phyloP scores from a whole-genome alignment of 768 basidiomycete species.

The Kockovaella imperatae region DNA sequence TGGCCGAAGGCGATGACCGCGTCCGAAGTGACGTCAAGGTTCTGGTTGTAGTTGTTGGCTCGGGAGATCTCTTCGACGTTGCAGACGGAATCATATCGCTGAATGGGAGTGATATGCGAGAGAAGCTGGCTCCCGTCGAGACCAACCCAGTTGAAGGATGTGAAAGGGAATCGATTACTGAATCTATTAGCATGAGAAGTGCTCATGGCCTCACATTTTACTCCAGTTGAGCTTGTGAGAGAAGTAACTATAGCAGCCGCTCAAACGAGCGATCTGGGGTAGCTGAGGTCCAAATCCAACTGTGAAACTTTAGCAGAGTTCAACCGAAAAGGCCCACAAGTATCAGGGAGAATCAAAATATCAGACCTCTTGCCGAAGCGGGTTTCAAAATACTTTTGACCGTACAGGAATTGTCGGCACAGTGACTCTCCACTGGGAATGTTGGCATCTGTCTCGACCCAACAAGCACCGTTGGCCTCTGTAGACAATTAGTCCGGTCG shows the following conservation, averaged over 20 bases:
- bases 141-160: conserved; percentile 85
- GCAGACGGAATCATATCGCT: conserved; percentile 64
- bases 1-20: conserved; percentile 92
- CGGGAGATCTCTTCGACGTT: conserved; percentile 73
- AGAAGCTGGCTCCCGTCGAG: conserved; percentile 88
- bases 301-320: background rate
- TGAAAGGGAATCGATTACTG: conserved; percentile 62
- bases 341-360: conserved; percentile 40
- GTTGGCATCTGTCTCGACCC: conserved; percentile 62
- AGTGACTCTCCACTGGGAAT: conserved; percentile 92
- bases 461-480: no score
- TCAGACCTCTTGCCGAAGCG: conserved; percentile 44
- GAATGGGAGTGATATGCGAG: conserved; percentile 94
- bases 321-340: no score
- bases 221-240: background rate
- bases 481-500: no score
- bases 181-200: background rate
- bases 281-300: background rate
- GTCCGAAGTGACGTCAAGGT: conserved; percentile 51
- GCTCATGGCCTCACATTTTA: background rate
- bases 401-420: conserved; percentile 76
- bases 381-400: conserved; percentile 71
- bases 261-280: background rate
- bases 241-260: background rate
- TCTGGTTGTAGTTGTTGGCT: conserved; percentile 76